Conservation (phyloP, 441 rosid genomes). For the Arabidopsis hybrid region DNA sequence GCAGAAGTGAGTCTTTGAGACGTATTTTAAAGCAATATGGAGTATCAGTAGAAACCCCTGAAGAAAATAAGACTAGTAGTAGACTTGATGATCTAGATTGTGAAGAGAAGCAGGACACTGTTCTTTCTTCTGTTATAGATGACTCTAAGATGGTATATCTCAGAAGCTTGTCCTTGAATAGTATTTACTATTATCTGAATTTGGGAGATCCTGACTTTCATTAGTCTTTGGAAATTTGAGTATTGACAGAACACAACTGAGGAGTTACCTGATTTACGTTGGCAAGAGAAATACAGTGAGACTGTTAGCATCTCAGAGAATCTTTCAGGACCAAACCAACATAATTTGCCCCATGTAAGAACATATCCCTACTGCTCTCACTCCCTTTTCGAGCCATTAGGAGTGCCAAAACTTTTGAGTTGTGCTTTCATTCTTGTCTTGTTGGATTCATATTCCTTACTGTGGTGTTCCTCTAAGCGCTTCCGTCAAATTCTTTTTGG, state of each 20-base stretch:
- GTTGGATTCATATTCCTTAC: background rate
- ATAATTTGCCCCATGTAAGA: constrained; percentile 25
- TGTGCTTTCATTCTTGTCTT: constrained; percentile 3
- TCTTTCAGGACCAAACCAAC: constrained; percentile 14
- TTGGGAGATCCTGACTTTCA: constrained; percentile 17
- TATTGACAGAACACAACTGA: constrained; percentile 32
- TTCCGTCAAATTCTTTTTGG: background rate
- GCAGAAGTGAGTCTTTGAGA: constrained; percentile 40
- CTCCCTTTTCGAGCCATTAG: background rate
- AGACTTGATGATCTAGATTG: constrained; percentile 7
- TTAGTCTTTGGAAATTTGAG: constrained; percentile 38
- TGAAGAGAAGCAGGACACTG: constrained; percentile 4
- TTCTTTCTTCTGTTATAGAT: constrained; percentile 10
- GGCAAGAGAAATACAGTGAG: constrained; percentile 26
- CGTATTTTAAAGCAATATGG: constrained; percentile 42
- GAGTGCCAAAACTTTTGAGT: background rate
- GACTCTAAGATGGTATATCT: constrained; percentile 39
- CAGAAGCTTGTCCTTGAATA: background rate
- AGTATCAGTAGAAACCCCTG: constrained; percentile 26
- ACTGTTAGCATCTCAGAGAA: constrained; percentile 12
- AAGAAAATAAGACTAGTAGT: constrained; percentile 18
- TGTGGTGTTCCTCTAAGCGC: background rate
- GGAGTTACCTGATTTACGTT: constrained; percentile 25
- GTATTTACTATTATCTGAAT: background rate
- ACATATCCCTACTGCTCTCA: background rate